Evolutionary conservation across 495 filamentous ascomycete genomes (phyloP), one percentile per base, ranked within the genome.

Genomic region (Aspergillus sparsus): DNA sequence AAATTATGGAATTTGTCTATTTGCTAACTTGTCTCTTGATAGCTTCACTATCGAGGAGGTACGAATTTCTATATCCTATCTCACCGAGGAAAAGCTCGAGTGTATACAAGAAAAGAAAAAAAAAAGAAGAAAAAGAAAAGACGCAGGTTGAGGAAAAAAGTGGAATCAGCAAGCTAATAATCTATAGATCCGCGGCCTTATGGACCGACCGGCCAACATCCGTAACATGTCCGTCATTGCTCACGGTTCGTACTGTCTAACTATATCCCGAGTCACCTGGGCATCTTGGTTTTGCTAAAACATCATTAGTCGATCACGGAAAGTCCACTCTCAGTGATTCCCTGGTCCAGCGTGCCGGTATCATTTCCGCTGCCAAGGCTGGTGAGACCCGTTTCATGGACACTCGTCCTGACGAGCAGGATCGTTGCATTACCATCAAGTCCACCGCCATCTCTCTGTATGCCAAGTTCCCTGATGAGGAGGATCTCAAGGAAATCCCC

Each of bases 171-270:
- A 58, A 50, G 55, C 63, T 66, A 61, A 66, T 58, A 32, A 61
- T 37, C 13, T 58, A 15, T 61, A 89, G 88, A 89, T 98, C 85
- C 91, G 94, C 81, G 73, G 67, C 64, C 86, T 98, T 81, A 98
- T 98, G 94, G 93, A 97, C 90, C 89, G 90, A 77, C 86, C 89
- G 80, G 89, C 88, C 73, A 98, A 98, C 84, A 94, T 98, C 85
- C 91, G 94, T 62, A 92, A 93, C 83, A 99, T 98, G 95, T 97
- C 94, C 81, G 94, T 99, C 78, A 99, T 99, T 90, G 94, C 94
- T 77, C 94, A 99, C 83, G 92, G 86, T 88, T 78, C 72, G 84
- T 73, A 44, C 45, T 35, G n/a, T 15, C 21, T 6, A 18, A 31
- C 18, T 49, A 37, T 5, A 36, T 54, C n/a, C 15, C 46, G 35